Evolutionary conservation across 2,329 filamentous ascomycete species (phyloP).

Genomic region (Nakataea oryzae): DNA sequence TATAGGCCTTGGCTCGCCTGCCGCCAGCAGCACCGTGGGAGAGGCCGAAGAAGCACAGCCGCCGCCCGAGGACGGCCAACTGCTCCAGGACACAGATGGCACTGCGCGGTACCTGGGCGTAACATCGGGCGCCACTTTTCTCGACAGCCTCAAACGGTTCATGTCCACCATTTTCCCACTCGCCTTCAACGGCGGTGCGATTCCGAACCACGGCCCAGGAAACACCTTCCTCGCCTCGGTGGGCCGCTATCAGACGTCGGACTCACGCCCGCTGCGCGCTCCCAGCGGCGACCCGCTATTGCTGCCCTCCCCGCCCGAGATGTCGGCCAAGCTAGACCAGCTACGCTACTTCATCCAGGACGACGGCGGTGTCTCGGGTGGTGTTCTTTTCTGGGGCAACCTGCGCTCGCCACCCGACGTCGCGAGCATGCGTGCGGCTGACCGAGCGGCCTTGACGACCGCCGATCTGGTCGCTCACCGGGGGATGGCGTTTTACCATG

Average conservation of each 20-base stretch:
- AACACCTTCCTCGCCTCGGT: constrained; percentile 26
- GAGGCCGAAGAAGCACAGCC: constrained; percentile 8
- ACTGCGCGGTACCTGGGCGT: constrained; percentile 35
- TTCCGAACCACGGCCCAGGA: constrained; percentile 1
- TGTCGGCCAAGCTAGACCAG: constrained; percentile 25
- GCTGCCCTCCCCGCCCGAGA: constrained; percentile 25
- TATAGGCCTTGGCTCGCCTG: background rate
- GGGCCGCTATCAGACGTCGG: constrained; percentile 35
- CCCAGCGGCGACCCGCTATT: constrained; percentile 26
- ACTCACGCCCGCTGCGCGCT: constrained; percentile 28
- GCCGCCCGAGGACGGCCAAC: constrained; percentile 23
- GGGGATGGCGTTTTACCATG: constrained; percentile 33
- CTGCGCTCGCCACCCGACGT: constrained; percentile 19
- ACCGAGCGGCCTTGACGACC: constrained; percentile 6
- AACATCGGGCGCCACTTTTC: constrained; percentile 38
- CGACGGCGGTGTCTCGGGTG: constrained; percentile 30
- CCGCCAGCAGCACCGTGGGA: background rate
- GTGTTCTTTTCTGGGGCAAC: constrained; percentile 37
- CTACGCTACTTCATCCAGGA: constrained; percentile 35
- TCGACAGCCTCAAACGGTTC: constrained; percentile 37
- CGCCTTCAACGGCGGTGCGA: constrained; percentile 12
- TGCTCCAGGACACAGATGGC: constrained; percentile 32
- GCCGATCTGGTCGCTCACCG: constrained; percentile 14
- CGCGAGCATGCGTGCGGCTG: constrained; percentile 10
- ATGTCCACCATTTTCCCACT: constrained; percentile 28